A percentile compares a stretch with the other conserved stretches of the same genome.
These are phyloP conservation scores for Ichthyophthirius multifiliis DNA, from an alignment of 169 alveolate species.

Conservation along the genomic window DNA sequence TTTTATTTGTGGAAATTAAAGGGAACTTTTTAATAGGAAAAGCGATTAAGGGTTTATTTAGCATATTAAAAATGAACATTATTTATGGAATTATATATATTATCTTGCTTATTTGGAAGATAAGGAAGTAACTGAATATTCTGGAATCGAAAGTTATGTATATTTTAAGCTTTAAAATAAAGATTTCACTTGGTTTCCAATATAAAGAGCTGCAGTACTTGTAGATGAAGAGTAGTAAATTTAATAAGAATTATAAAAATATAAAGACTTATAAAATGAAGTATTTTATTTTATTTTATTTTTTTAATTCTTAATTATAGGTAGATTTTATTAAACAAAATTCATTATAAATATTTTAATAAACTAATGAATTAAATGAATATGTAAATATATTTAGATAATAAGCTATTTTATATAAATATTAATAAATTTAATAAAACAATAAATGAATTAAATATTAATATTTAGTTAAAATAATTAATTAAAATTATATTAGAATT, in stretches of 20 bases:
- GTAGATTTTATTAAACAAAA: too few species aligned
- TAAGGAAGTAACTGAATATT: constrained; percentile 65
- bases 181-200: constrained; percentile 73
- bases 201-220: constrained; percentile 52
- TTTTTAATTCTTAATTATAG: too few species aligned
- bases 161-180: constrained; percentile 46
- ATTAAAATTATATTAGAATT: too few species aligned
- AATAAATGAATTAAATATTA: too few species aligned
- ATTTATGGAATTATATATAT: constrained; percentile 70
- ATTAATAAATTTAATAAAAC: too few species aligned
- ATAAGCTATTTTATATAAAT: too few species aligned
- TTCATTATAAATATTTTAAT: too few species aligned
- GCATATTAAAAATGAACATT: constrained; percentile 67
- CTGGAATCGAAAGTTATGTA: constrained; percentile 76
- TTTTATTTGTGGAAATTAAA: constrained; percentile 74
- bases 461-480: too few species aligned
- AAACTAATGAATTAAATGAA: too few species aligned
- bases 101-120: constrained; percentile 73
- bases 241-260: constrained; percentile 8
- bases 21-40: constrained; percentile 75
- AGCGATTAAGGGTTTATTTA: constrained; percentile 64
- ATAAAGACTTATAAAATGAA: neutral
- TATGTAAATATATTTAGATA: too few species aligned
- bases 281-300: neutral
- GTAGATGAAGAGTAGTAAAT: constrained; percentile 44